Evolutionary conservation across 192 early-diverging fungal genomes (phyloP).

Genomic region (Backusella psychrophila): DNA sequence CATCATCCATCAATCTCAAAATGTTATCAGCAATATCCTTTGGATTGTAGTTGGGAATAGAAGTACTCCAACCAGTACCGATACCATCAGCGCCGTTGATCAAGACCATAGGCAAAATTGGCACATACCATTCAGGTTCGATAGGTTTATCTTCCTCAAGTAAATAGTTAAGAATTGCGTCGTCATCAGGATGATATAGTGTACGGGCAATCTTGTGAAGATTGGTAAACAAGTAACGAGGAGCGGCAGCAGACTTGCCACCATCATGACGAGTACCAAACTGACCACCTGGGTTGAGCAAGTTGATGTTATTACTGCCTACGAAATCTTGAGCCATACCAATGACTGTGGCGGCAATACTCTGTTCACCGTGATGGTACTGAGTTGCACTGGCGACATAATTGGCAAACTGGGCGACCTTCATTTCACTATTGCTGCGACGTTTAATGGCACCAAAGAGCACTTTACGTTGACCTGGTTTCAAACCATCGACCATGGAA

Average conservation of each 20-base stretch:
- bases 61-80: slow-evolving; percentile 88
- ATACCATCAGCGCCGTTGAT: slow-evolving; percentile 95
- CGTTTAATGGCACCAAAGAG: slow-evolving; percentile 83
- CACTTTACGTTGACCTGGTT: slow-evolving; percentile 97
- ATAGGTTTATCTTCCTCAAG: slow-evolving; percentile 88
- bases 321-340: slow-evolving; percentile 94
- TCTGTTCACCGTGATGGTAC: slow-evolving; percentile 95
- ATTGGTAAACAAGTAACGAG: slow-evolving; percentile 95
- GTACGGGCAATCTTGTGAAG: slow-evolving; percentile 69
- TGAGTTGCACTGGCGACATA: slow-evolving; percentile 86
- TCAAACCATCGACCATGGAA: slow-evolving; percentile 90
- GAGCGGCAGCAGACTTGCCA: slow-evolving; percentile 92
- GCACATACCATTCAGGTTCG: slow-evolving; percentile 96
- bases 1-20: slow-evolving; percentile 69
- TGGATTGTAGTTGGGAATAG: slow-evolving; percentile 86
- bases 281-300: slow-evolving; percentile 82
- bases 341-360: slow-evolving; percentile 83
- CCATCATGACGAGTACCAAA: slow-evolving; percentile 91
- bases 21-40: slow-evolving; percentile 87
- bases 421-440: slow-evolving; percentile 80
- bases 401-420: slow-evolving; percentile 85
- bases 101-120: slow-evolving; percentile 91
- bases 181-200: slow-evolving; percentile 80
- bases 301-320: slow-evolving; percentile 91
- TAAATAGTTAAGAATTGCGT: slow-evolving; percentile 77